phyloP scores from a whole-genome alignment of 1,139 yeast species.

The Blastobotrys serpentis region DNA sequence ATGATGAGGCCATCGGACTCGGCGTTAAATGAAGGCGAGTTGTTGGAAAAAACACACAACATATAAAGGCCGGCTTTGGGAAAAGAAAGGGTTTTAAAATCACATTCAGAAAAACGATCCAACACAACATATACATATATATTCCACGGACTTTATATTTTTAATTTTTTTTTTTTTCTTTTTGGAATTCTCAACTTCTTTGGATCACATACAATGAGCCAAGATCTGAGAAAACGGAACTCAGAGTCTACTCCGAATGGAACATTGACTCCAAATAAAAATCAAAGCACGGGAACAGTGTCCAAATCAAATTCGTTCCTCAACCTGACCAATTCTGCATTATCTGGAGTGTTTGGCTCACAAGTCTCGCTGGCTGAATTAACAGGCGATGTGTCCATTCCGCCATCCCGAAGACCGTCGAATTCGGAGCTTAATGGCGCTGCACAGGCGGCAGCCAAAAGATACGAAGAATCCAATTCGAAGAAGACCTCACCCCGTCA shows the following conservation, averaged over 20 bases:
- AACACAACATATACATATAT: too few species aligned
- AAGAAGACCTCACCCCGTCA: not conserved
- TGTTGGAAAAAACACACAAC: too few species aligned
- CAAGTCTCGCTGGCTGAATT: conserved; percentile 40
- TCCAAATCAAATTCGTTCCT: conserved; percentile 25
- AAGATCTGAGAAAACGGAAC: conserved; percentile 7
- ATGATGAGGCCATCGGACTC: too few species aligned
- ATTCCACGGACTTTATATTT: too few species aligned
- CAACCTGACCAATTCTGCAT: conserved; percentile 35
- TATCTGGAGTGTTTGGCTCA: conserved; percentile 41
- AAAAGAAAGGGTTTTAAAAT: too few species aligned
- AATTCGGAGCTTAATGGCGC: not conserved
- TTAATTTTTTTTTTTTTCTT: too few species aligned
- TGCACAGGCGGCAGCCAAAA: not conserved
- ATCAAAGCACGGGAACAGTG: not conserved
- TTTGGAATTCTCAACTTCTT: not conserved
- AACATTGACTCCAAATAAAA: not conserved
- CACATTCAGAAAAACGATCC: too few species aligned
- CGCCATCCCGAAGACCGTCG: conserved; percentile 5
- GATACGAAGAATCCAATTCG: not conserved
- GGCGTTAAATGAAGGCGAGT: too few species aligned
- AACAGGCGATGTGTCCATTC: conserved; percentile 35
- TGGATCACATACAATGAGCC: conserved; percentile 1
- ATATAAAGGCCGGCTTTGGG: too few species aligned
- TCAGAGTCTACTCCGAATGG: conserved; percentile 5